Evolutionary conservation across 768 basidiomycete species (phyloP), one percentile per base, ranked within the genome.

Genomic region (Lentinula edodes): DNA sequence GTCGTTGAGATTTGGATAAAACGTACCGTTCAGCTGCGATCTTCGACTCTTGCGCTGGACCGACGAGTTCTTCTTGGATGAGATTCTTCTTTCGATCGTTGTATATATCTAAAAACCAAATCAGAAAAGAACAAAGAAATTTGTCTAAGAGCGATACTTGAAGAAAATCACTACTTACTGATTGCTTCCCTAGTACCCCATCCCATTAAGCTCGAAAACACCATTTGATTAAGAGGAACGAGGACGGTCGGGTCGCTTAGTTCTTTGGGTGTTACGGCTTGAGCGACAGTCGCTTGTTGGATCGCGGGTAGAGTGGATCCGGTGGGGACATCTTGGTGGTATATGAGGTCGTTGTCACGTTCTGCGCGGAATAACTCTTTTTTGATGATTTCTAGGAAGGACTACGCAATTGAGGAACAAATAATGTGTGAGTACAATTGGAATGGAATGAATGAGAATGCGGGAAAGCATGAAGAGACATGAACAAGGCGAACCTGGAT

Each of bases 291-390:
- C 2, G 86, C 84, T 41, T 85, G 85, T 35, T 78, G 76, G 54
- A 98, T 86, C 0, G 80, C 69, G 0, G 86, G 75, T 6, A 97
- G 81, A 15, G 87, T 81, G 2, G 89, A 84, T 4, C 83, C 67
- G 0, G 93, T 77, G 0, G 95, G 94, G 1, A 96, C 79, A 60
- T 92, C 88, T 55, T 92, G 82, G 66, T 97, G 93, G 74, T 98
- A 99, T 42, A 99, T 97, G 6, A 97, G 77, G 72, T 96, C 91
- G 71, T 99, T 99, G 72, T 98, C 96, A 36, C 93, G 84, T 64
- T 89, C 84, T 0, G 95, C 91, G 13, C 92, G 83, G 4, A 77
- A 73, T 38, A 90, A 72, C 60, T 85, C 83, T 56, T 82, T 85
- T 65, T 88, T 82, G 28, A 97, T 76, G 7, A 77, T 86, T 51